phyloP scores from a whole-genome alignment of 2,329 filamentous ascomycete species.

The Thielaviopsis populi region DNA sequence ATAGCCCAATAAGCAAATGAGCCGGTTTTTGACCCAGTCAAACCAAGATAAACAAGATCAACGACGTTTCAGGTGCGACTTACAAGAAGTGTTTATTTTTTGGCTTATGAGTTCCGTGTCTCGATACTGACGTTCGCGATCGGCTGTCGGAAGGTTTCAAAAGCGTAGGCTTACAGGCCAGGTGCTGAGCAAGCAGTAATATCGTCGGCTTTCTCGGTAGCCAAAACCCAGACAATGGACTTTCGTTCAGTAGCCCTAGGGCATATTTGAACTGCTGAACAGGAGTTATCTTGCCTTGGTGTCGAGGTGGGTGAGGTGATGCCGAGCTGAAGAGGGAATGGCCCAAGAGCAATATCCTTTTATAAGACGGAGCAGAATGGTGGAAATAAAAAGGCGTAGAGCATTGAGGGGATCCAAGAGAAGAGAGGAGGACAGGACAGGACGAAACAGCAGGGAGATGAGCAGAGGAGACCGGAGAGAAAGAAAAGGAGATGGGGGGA shows the following conservation, averaged over 20 bases:
- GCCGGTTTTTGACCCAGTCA: not conserved
- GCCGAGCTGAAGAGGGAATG: not conserved
- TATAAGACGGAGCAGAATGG: not conserved
- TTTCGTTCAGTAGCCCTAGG: too few species aligned
- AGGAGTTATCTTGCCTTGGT: too few species aligned
- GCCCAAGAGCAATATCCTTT: not conserved
- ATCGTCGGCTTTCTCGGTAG: too few species aligned
- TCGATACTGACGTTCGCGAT: not conserved
- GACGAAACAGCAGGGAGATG: not conserved
- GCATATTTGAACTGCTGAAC: too few species aligned
- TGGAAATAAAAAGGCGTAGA: not conserved
- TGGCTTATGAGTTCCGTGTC: not conserved
- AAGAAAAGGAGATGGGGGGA: not conserved
- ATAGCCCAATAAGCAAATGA: not conserved
- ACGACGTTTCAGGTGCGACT: not conserved
- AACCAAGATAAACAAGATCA: slow-evolving; percentile 1
- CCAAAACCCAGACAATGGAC: too few species aligned
- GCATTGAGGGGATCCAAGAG: not conserved
- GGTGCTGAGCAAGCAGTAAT: too few species aligned
- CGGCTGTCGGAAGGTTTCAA: not conserved
- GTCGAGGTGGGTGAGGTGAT: not conserved
- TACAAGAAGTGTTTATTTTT: not conserved
- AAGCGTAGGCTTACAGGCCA: not conserved
- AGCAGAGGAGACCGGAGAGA: not conserved
- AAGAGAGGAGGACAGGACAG: not conserved